A percentile compares a stretch with the other conserved stretches of the same genome.
Conservation (phyloP, 2,329 filamentous ascomycete species). For the Xylariomycetidae sp. region DNA sequence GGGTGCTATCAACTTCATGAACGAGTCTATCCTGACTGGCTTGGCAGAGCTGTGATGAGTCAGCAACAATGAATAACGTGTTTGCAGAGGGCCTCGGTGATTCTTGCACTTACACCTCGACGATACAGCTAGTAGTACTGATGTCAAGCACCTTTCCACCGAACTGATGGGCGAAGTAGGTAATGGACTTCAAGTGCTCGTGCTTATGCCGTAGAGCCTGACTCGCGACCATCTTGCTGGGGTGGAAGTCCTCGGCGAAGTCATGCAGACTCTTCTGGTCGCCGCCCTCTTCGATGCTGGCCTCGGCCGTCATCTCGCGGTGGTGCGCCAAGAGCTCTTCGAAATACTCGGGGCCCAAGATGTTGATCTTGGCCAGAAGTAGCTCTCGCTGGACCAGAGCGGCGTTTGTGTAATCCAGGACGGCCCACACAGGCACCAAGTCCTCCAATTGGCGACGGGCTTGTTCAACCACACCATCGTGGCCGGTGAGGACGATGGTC, state of each 20-base stretch:
- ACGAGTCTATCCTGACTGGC: slow-evolving; percentile 88
- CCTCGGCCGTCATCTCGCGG: slow-evolving; percentile 67
- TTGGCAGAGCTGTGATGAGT: slow-evolving; percentile 70
- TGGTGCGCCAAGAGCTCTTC: slow-evolving; percentile 95
- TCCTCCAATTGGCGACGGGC: slow-evolving; percentile 93
- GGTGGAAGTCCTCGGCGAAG: slow-evolving; percentile 72
- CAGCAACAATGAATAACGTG: slow-evolving; percentile 8
- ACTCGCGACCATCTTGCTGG: slow-evolving; percentile 76
- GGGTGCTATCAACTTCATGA: slow-evolving; percentile 89
- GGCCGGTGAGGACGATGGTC: slow-evolving; percentile 95
- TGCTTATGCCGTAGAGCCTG: slow-evolving; percentile 95
- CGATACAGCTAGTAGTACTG: slow-evolving; percentile 96
- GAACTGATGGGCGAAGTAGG: slow-evolving; percentile 95
- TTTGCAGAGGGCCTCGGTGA: neutral
- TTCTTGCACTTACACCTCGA: slow-evolving; percentile 76
- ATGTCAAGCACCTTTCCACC: slow-evolving; percentile 97
- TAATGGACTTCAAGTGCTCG: slow-evolving; percentile 93
- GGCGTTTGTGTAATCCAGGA: slow-evolving; percentile 89
- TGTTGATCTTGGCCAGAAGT: slow-evolving; percentile 92
- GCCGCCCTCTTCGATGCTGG: slow-evolving; percentile 40
- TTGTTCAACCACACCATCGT: slow-evolving; percentile 97
- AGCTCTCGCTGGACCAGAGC: slow-evolving; percentile 94
- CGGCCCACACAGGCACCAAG: slow-evolving; percentile 95
- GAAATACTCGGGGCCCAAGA: slow-evolving; percentile 95
- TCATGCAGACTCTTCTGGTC: slow-evolving; percentile 39